Conservation (phyloP, 2,329 filamentous ascomycete species). For the Aspergillus terreus region DNA sequence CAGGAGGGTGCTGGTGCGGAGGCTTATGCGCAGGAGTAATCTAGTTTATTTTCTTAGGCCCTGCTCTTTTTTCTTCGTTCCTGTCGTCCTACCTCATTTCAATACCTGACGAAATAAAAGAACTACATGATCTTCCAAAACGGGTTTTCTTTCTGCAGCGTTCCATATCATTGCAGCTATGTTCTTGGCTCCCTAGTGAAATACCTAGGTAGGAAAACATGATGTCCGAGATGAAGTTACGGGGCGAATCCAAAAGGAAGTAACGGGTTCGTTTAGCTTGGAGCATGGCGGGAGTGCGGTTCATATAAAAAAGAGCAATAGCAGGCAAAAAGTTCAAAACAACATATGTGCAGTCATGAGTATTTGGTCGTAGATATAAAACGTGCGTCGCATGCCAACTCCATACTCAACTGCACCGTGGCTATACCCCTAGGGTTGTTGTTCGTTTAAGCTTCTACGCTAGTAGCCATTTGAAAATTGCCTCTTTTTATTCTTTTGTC, state of each 20-base stretch:
- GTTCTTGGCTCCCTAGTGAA: conserved; percentile 10
- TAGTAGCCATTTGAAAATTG: neutral
- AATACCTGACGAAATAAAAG: conserved; percentile 34
- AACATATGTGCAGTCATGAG: neutral
- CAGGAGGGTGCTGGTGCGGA: conserved; percentile 44
- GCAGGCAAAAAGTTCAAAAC: neutral
- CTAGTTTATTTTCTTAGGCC: conserved; percentile 26
- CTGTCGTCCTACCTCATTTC: conserved; percentile 31
- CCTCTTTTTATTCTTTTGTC: neutral
- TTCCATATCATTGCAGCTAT: neutral
- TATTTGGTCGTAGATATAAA: neutral
- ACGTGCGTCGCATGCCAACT: too few species aligned
- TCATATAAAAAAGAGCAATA: conserved; percentile 1
- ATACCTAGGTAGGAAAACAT: conserved; percentile 10
- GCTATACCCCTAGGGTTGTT: neutral
- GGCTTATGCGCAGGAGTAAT: conserved; percentile 47
- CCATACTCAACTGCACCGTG: too few species aligned
- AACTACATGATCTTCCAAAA: conserved; percentile 30
- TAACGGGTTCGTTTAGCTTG: conserved; percentile 2
- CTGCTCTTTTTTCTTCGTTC: conserved; percentile 23
- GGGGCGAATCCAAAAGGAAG: conserved; percentile 7
- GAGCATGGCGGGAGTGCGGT: neutral
- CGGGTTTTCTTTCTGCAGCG: conserved; percentile 1
- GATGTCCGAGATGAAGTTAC: conserved; percentile 9
- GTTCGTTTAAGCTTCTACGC: neutral